Conservation (phyloP, 495 filamentous ascomycete genomes). For the Margaritispora aquatica region DNA sequence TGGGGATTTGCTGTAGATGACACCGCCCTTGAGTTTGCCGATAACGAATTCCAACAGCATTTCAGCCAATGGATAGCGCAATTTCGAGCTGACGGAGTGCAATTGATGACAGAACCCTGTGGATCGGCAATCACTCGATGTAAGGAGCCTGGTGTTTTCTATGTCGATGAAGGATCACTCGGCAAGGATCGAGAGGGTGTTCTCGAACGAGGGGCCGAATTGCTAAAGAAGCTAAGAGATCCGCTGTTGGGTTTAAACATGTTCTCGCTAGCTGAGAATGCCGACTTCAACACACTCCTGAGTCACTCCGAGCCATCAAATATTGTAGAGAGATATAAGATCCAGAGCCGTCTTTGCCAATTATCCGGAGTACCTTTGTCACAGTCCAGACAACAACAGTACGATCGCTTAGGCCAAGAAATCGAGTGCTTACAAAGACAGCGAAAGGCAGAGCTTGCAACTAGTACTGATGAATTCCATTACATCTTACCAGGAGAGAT, state of each 20-base stretch:
- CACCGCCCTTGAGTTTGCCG: background rate
- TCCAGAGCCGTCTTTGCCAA: no score
- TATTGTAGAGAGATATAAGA: no score
- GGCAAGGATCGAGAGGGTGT: background rate
- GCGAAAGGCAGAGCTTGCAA: background rate
- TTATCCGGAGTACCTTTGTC: no score
- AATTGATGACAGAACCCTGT: background rate
- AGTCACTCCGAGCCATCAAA: no score
- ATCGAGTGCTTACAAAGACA: background rate
- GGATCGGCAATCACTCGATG: background rate
- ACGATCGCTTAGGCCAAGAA: background rate
- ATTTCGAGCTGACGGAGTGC: background rate
- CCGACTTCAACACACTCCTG: no score
- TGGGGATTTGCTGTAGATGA: background rate
- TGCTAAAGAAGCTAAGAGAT: background rate
- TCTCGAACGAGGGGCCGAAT: background rate
- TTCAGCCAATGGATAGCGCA: background rate
- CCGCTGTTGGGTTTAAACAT: background rate
- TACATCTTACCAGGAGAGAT: background rate
- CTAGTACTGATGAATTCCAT: background rate
- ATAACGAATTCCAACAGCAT: background rate
- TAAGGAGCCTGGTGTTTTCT: constrained; percentile 2
- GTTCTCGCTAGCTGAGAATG: background rate
- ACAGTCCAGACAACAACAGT: no score
- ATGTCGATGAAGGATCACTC: constrained; percentile 5